phyloP scores from a whole-genome alignment of 306 rosid genomes.

The Fragaria nilgerrensis region DNA sequence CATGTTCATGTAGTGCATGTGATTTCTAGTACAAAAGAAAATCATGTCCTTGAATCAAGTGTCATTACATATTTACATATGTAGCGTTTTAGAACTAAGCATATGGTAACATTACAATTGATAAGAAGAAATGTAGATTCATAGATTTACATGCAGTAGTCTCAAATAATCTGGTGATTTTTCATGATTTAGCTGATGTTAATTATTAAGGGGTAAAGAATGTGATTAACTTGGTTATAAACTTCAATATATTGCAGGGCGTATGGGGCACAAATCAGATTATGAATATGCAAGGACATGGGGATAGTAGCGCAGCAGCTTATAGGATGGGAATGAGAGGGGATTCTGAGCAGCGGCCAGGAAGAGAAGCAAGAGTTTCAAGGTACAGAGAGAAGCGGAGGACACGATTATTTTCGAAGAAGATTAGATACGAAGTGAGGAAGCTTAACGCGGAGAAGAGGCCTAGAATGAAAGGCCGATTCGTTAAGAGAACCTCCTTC shows the following conservation, averaged over 20 bases:
- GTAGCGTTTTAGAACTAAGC: not conserved
- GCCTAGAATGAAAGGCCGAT: slow-evolving; percentile 94
- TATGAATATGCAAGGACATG: not conserved
- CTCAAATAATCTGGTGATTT: not conserved
- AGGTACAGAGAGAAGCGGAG: slow-evolving; percentile 91
- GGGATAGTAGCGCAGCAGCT: slow-evolving; percentile 11
- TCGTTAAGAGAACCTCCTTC: slow-evolving; percentile 64
- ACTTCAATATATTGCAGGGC: slow-evolving; percentile 3
- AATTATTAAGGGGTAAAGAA: not conserved
- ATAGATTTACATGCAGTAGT: not conserved
- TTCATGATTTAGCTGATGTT: not conserved
- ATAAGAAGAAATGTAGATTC: not conserved
- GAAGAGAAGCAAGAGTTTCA: slow-evolving; percentile 91
- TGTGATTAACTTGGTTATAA: not conserved
- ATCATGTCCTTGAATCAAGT: not conserved
- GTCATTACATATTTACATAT: not conserved
- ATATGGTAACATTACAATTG: not conserved
- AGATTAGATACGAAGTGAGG: slow-evolving; percentile 84
- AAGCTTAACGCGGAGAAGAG: slow-evolving; percentile 90
- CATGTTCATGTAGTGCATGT: not conserved
- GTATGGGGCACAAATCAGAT: not conserved
- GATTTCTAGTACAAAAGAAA: slow-evolving; percentile 7
- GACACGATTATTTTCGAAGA: slow-evolving; percentile 82
- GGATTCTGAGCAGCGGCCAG: slow-evolving; percentile 29
- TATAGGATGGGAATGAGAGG: slow-evolving; percentile 20